Percentiles rank a stretch among this genome's conserved stretches.
These are phyloP conservation scores for Crepidotus sp. DNA, from an alignment of 1,284 basidiomycete genomes.

Conservation along the genomic window DNA sequence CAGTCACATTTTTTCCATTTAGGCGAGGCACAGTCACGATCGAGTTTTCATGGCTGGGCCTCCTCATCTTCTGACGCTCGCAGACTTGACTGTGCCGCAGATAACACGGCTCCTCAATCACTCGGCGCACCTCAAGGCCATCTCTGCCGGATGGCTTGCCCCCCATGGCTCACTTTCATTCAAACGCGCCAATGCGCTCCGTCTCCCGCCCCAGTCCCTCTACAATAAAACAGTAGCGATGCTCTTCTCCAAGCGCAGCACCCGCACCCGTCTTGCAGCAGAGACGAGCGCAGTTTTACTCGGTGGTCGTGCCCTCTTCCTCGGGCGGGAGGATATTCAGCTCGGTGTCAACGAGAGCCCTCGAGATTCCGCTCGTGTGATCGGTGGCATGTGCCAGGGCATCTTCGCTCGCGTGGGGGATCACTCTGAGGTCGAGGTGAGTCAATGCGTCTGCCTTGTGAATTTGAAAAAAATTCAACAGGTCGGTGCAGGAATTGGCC, in stretches of 20 bases:
- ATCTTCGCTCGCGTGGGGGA: conserved; percentile 94
- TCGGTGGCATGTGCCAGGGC: conserved; percentile 93
- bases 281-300: conserved; percentile 75
- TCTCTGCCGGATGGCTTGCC: conserved; percentile 48
- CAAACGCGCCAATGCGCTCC: conserved; percentile 31
- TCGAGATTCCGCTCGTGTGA: conserved; percentile 80
- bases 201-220: conserved; percentile 62
- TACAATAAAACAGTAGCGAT: conserved; percentile 80
- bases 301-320: conserved; percentile 87
- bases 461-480: not conserved
- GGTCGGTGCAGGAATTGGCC: conserved; percentile 64
- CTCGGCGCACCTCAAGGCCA: conserved; percentile 55
- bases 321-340: conserved; percentile 90
- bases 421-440: conserved; percentile 87
- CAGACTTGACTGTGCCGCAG: conserved; percentile 69
- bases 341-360: conserved; percentile 91
- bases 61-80: conserved; percentile 77
- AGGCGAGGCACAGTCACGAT: not conserved
- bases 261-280: conserved; percentile 83
- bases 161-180: conserved; percentile 31
- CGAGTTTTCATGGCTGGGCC: conserved; percentile 26
- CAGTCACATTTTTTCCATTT: no score
- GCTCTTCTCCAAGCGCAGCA: conserved; percentile 89
- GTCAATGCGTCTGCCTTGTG: no score
- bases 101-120: conserved; percentile 57